Evolutionary conservation across 306 rosid species (phyloP), one percentile per base, ranked within the genome.

Genomic region (Cucumis cinereus): DNA sequence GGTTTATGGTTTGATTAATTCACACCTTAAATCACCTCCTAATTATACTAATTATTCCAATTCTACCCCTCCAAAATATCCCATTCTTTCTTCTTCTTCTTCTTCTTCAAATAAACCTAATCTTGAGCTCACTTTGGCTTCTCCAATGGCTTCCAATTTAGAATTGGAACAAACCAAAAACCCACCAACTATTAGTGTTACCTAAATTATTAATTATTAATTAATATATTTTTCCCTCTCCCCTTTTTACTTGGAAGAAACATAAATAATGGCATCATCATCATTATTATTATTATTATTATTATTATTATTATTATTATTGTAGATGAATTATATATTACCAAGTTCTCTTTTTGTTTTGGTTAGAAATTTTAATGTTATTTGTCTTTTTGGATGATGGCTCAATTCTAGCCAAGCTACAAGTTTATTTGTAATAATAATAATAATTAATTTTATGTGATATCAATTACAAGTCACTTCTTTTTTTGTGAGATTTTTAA

Each of bases 51-150:
- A 45, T 45, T 2, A 45, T 45, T 45, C 52, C 52, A 45, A 45
- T 3, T 45, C 52, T 45, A 13, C 12, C 52, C 52, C 52, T 45
- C 52, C 52, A 45, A 45, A 13, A 45, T 7, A 50, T 15, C n/a
- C 55, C 2, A 50, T 50, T 12, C 69, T 45, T 52, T 40, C 81
- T 33, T 14, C 86, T 58, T 70, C 82, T 49, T 70, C 82, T 50
- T 81, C 43, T 22, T 87, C 78, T 19, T 12, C 73, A 40, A 35
- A 5, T 40, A n/a, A 11, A 4, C 74, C 74, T 23, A 84, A 91
- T 84, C 84, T 91, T 77, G 92, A 91, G 67, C 96, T 93, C 63
- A 91, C 89, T 55, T 96, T 93, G 62, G 93, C 96, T 1, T 85
- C 81, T 7, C 86, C 87, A 16, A 82, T 38, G 58, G 52, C 38